Conservation (phyloP, 352 stramenopile species). For the Phytophthora chlamydospora region DNA sequence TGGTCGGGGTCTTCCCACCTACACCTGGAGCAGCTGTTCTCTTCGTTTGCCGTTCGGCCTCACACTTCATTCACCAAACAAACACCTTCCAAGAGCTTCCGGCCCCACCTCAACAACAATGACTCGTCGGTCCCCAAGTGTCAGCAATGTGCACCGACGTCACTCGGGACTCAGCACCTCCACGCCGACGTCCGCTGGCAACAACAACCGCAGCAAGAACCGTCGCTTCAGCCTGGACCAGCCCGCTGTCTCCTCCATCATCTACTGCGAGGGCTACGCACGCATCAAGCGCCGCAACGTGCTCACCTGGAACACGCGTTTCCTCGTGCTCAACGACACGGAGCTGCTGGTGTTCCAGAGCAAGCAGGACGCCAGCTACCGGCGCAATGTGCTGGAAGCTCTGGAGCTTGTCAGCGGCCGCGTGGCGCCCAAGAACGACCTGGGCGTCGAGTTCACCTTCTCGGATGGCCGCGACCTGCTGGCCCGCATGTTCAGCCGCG, state of each 20-base stretch:
- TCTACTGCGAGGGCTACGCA: conserved; percentile 66
- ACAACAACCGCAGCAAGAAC: conserved; percentile 13
- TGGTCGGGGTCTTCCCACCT: conserved; percentile 6
- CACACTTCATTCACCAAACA: conserved; percentile 21
- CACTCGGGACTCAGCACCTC: conserved; percentile 7
- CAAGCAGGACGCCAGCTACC: conserved; percentile 60
- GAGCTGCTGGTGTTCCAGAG: conserved; percentile 56
- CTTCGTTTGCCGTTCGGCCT: conserved; percentile 7
- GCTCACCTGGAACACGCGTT: conserved; percentile 68
- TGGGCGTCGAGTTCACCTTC: conserved; percentile 56
- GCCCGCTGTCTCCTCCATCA: conserved; percentile 7
- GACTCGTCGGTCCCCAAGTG: conserved; percentile 5
- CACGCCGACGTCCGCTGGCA: neutral
- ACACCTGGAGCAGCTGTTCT: conserved; percentile 20
- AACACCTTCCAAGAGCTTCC: conserved; percentile 3
- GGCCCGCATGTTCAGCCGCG: conserved; percentile 56
- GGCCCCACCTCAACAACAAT: conserved; percentile 18
- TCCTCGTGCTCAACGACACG: conserved; percentile 52
- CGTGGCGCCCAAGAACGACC: conserved; percentile 48
- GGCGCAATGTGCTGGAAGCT: conserved; percentile 45
- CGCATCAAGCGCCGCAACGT: conserved; percentile 64
- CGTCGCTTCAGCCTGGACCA: conserved; percentile 40
- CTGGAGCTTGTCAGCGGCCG: conserved; percentile 46
- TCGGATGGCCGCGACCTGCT: conserved; percentile 52
- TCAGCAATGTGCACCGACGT: conserved; percentile 13